Base-by-base conservation (phyloP, 2,329 filamentous ascomycete genomes). In the Paecilomyces formosus region DNA sequence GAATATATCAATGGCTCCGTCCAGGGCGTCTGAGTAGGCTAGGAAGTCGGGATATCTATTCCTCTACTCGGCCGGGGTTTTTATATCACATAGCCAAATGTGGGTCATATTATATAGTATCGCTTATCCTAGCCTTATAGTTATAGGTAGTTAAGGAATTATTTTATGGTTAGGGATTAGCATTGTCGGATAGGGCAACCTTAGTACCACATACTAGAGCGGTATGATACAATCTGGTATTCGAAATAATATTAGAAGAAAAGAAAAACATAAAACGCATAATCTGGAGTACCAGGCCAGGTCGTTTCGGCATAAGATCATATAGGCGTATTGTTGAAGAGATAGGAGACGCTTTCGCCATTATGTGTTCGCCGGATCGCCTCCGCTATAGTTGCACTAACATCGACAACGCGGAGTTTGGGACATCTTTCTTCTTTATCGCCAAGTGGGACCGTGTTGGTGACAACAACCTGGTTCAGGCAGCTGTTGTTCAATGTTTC, bases 341-440 rank as follows among this genome's bases (percentile, higher is more conserved):
- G 68, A 68, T 79, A 81, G 66, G 77, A 79, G 39, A 81, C 78
- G 33, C 76, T 79, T 68, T 81, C 78, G 60, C 78, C 78, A 64
- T 81, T 81, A 63, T 81, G 78, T 18, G 78, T 81, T 61, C 78
- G 70, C 60, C 78, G 69, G 62, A 77, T 79, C 21, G 78, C 78
- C 68, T 81, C 78, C 1, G 77, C 78, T 60, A 80, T 67, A 33
- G 92, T 96, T 51, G 90, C 88, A 68, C 88, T 91, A 66, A 97
- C 90, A 75, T 97, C 92, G 72, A 97, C 96, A 58, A 92, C 92
- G 75, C 92, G 87, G 63, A 97, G 84, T 75, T 89, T 88, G 59
- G 86, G 82, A 76, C 92, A 95, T 50, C 82, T 76, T 69, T 88
- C 85, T 72, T 88, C 87, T 81, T 95, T 93, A 72, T 91, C 89